Evolutionary conservation across 257 asterid species (phyloP).

Genomic region (Jacaranda copaia): DNA sequence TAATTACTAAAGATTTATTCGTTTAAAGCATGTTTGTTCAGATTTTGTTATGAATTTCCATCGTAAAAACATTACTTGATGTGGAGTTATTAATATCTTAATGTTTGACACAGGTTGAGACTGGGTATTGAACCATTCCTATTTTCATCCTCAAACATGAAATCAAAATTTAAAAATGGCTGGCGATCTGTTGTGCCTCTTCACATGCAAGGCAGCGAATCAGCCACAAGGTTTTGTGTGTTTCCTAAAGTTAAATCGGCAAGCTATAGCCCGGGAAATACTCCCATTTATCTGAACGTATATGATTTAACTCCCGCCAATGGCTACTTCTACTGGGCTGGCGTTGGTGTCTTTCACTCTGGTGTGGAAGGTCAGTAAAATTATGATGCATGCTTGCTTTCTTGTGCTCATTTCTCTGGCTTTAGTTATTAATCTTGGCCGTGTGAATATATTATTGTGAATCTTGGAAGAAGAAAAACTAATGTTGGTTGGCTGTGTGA

Average conservation of each 20-base stretch:
- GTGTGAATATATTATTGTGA: neutral
- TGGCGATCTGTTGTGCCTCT: slow-evolving; percentile 70
- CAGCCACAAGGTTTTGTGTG: slow-evolving; percentile 53
- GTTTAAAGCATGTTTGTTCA: neutral
- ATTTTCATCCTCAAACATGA: slow-evolving; percentile 59
- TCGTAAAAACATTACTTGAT: neutral
- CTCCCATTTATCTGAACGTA: slow-evolving; percentile 82
- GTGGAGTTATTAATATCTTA: slow-evolving; percentile 26
- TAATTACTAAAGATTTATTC: neutral
- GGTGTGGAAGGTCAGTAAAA: slow-evolving; percentile 81
- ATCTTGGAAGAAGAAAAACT: neutral
- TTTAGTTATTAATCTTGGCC: neutral
- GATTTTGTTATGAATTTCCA: neutral
- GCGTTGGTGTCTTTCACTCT: slow-evolving; percentile 86
- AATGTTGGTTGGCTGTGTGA: neutral
- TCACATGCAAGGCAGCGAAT: slow-evolving; percentile 51
- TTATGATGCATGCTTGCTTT: neutral
- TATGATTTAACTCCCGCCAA: slow-evolving; percentile 78
- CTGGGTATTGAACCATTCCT: slow-evolving; percentile 44
- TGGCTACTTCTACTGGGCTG: slow-evolving; percentile 89
- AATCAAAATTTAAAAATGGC: slow-evolving; percentile 46
- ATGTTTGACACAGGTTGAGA: slow-evolving; percentile 49
- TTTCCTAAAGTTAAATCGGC: slow-evolving; percentile 64
- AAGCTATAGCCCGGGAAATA: slow-evolving; percentile 47
- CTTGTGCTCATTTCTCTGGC: slow-evolving; percentile 13